phyloP scores from a whole-genome alignment of 257 asterid genomes.

The Nicotiana attenuata region DNA sequence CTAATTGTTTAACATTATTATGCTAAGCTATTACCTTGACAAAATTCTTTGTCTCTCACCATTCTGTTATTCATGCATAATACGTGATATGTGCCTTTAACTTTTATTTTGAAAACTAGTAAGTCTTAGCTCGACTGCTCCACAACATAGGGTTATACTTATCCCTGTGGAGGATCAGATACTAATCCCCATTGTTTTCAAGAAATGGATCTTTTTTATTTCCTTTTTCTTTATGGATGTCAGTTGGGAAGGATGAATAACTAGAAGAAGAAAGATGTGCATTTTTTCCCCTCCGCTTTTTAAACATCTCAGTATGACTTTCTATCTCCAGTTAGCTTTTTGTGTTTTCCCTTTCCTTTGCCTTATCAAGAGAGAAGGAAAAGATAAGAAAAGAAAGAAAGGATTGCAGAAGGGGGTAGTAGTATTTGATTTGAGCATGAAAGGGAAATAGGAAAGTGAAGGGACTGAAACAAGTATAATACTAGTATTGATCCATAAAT shows the following conservation, averaged over 20 bases:
- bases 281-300: neutral
- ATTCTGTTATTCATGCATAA: too few species aligned
- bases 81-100: neutral
- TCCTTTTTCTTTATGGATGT: neutral
- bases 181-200: too few species aligned
- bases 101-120: neutral
- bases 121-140: neutral
- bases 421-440: too few species aligned
- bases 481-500: neutral
- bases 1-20: neutral
- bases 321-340: constrained; percentile 17
- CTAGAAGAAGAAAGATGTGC: constrained; percentile 54
- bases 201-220: neutral
- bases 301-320: constrained; percentile 14
- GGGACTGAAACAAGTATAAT: too few species aligned
- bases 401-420: neutral
- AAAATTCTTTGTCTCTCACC: neutral
- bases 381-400: constrained; percentile 3
- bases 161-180: too few species aligned
- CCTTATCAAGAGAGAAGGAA: constrained; percentile 36
- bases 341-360: constrained; percentile 13
- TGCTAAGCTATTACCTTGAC: neutral
- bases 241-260: neutral
- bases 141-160: too few species aligned
- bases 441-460: too few species aligned